A percentile compares a stretch with the other conserved stretches of the same genome.
These are phyloP conservation scores for Cryptococcus hybrid DNA, from an alignment of 1,284 basidiomycete species.

Conservation along the genomic window DNA sequence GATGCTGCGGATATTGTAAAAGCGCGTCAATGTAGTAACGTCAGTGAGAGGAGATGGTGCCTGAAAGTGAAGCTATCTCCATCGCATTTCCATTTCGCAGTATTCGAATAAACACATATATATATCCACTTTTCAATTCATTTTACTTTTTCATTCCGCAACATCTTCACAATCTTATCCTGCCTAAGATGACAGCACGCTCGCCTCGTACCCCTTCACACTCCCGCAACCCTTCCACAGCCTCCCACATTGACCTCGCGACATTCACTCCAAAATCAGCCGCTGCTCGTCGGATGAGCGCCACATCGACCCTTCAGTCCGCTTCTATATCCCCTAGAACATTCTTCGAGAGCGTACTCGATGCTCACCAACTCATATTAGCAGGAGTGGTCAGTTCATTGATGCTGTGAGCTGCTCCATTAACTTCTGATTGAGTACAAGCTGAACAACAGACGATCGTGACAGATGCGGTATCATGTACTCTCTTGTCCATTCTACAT, in stretches of 20 bases:
- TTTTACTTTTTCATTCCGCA: too few species aligned
- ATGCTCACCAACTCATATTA: conserved; percentile 7
- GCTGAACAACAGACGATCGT: background rate
- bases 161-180: too few species aligned
- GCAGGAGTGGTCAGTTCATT: conserved; percentile 15
- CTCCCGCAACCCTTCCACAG: background rate
- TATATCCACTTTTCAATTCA: too few species aligned
- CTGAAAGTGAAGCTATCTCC: too few species aligned
- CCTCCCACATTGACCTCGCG: background rate
- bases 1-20: too few species aligned
- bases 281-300: conserved; percentile 23
- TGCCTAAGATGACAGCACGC: too few species aligned
- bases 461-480: conserved; percentile 33
- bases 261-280: conserved; percentile 17
- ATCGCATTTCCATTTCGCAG: too few species aligned
- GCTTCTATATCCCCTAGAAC: conserved; percentile 8
- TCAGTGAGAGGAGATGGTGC: too few species aligned
- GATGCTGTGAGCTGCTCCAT: conserved; percentile 25
- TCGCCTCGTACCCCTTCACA: background rate
- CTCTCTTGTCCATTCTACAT: conserved; percentile 61
- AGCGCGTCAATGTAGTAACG: too few species aligned
- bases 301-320: conserved; percentile 24
- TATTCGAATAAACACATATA: too few species aligned
- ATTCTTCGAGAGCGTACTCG: conserved; percentile 5
- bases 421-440: background rate